Evolutionary conservation across 75 land plant species (phyloP), one percentile per base, ranked within the genome.

Genomic region (Cupressus sempervirens): DNA sequence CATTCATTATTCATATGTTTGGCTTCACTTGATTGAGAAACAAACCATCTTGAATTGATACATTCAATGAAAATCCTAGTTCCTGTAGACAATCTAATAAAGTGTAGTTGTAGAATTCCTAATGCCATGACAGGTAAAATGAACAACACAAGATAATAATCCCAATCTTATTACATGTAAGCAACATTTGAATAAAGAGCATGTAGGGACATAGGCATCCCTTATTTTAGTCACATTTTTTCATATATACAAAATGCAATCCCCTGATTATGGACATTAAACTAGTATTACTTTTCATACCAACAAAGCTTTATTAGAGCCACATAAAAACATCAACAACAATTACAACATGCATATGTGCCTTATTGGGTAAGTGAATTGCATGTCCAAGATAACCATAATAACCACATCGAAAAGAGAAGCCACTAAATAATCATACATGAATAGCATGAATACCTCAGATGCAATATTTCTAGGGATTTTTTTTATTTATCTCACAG

Each of bases 251-350:
- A 79, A 43, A n/a, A 79, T 23, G 50, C 81, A 79, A 45, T 18
- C 14, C 50, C 32, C 50, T 20, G 50, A 45, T 38, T 75, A 75
- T 77, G 12, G 35, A 72, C 35, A 72, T 77, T 23, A n/a, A 77
- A 12, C 11, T 77, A 46, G 80, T 16, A 77, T 43, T 77, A 6
- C 48, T 8, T 23, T 77, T 26, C 29, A 79, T 79, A 40, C 50
- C 45, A 45, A 11, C 45, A 30, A 45, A 43, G 81, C 81, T 43
- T 77, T 26, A 23, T 41, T 77, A 43, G 29, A 79, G 45, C 29
- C 50, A n/a, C 81, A 79, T 45, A 43, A 79, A 79, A 79, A 16
- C 81, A 79, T 79, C 81, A 79, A 2, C 23, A 79, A 79, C 46
- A 9, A 79, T 50, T 43, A 26, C 30, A 79, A 79, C 50, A 23